A percentile compares a stretch with the other conserved stretches of the same genome.
Evolutionary conservation across 2,329 filamentous ascomycete species (phyloP).

Genomic region (Aphanocladium album): DNA sequence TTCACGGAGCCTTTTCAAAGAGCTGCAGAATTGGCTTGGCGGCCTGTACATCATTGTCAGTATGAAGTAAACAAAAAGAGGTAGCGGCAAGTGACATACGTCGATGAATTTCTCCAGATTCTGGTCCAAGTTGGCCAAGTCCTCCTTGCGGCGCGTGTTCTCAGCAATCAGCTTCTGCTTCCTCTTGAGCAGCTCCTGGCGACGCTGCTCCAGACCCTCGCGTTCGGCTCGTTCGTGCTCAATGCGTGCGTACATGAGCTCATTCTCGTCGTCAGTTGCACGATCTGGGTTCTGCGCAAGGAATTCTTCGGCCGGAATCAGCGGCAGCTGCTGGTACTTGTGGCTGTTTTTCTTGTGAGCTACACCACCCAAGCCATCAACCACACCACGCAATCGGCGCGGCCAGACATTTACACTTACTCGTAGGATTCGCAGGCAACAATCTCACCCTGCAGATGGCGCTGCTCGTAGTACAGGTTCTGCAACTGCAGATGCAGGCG

Average conservation of each 20-base stretch:
- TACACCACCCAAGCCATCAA: neutral
- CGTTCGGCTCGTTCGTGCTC: slow-evolving; percentile 84
- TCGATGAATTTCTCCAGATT: slow-evolving; percentile 94
- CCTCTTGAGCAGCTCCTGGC: slow-evolving; percentile 66
- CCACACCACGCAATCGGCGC: neutral
- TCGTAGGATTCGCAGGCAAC: slow-evolving; percentile 85
- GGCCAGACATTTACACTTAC: slow-evolving; percentile 46
- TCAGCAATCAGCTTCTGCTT: slow-evolving; percentile 59
- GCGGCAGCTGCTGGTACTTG: slow-evolving; percentile 78
- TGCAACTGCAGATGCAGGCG: slow-evolving; percentile 86
- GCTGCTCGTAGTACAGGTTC: slow-evolving; percentile 94
- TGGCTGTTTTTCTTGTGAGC: slow-evolving; percentile 53
- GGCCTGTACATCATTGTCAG: slow-evolving; percentile 46
- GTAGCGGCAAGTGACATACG: slow-evolving; percentile 42
- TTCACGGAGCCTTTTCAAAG: slow-evolving; percentile 66
- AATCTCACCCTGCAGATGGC: slow-evolving; percentile 86
- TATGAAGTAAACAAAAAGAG: neutral
- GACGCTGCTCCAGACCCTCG: slow-evolving; percentile 76
- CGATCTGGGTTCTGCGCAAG: slow-evolving; percentile 71
- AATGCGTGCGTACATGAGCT: slow-evolving; percentile 84
- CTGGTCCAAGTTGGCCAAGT: slow-evolving; percentile 83
- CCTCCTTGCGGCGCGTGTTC: slow-evolving; percentile 91
- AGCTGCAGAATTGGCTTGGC: slow-evolving; percentile 84
- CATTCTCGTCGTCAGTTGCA: slow-evolving; percentile 65
- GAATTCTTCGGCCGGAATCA: slow-evolving; percentile 81